Evolutionary conservation across 2,329 filamentous ascomycete genomes (phyloP).

Genomic region (Fusarium fracticaudum): DNA sequence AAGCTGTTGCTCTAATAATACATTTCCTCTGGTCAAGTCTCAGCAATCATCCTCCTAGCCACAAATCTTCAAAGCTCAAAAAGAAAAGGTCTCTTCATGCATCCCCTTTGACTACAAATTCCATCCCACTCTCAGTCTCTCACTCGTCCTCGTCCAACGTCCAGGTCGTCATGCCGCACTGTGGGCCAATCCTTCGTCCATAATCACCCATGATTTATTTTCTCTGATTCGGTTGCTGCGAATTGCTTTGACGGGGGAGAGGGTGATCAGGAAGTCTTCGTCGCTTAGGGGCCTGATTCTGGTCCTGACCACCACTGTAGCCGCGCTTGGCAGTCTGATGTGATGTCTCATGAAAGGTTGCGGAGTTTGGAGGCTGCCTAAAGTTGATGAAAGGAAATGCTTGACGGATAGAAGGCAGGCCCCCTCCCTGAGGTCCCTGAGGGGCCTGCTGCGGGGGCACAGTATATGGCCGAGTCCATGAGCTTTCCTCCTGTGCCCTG

Average conservation of each 20-base stretch:
- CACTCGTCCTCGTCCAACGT: neutral
- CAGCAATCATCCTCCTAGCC: slow-evolving; percentile 4
- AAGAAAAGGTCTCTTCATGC: neutral
- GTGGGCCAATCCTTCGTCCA: neutral
- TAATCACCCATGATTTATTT: neutral
- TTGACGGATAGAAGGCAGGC: slow-evolving; percentile 22
- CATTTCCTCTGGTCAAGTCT: slow-evolving; percentile 8
- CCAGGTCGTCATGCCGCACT: neutral
- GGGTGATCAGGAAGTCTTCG: slow-evolving; percentile 10
- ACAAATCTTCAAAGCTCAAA: slow-evolving; percentile 2
- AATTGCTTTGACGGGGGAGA: neutral
- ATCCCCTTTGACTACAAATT: neutral
- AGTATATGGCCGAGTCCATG: neutral
- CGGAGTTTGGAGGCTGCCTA: neutral
- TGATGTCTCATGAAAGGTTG: neutral
- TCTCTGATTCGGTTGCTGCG: neutral
- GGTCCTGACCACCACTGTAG: neutral
- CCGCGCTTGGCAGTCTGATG: neutral
- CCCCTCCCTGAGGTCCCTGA: neutral
- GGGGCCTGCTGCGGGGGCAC: neutral
- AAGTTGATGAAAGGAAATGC: slow-evolving; percentile 12
- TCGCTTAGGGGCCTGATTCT: slow-evolving; percentile 11
- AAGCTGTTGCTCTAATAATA: neutral
- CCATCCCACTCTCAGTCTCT: neutral
- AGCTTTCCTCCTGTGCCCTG: neutral